These are phyloP conservation scores for Saccharomycopsis olivae DNA, from an alignment of 805 yeast genomes.

Conservation along the genomic window DNA sequence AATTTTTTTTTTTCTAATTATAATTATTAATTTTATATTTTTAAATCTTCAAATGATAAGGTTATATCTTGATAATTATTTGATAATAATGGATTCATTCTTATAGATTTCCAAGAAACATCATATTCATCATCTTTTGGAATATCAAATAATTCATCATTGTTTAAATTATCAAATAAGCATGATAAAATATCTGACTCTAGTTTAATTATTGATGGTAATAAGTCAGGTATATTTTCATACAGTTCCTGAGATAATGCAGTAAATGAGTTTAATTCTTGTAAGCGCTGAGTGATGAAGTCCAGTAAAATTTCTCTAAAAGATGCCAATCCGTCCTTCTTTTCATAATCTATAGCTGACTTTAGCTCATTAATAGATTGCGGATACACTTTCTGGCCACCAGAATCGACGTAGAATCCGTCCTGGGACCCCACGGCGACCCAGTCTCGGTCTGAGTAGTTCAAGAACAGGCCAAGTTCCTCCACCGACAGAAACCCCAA, in stretches of 20 bases:
- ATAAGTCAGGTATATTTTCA: too few relatives aligned
- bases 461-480: neutral
- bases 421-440: neutral
- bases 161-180: too few relatives aligned
- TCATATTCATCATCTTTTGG: neutral
- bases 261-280: too few relatives aligned
- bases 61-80: neutral
- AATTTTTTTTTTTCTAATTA: neutral
- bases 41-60: neutral
- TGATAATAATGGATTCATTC: neutral
- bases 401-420: neutral
- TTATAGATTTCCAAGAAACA: neutral
- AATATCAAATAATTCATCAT: neutral
- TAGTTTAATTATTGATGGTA: neutral
- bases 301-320: too few relatives aligned
- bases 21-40: neutral
- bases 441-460: neutral
- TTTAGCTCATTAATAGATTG: neutral
- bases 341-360: too few relatives aligned
- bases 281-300: too few relatives aligned
- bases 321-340: too few relatives aligned
- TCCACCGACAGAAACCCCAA: neutral
- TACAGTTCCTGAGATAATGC: too few relatives aligned
- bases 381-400: neutral
- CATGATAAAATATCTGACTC: too few relatives aligned